Evolutionary conservation across 495 filamentous ascomycete species (phyloP), one percentile per base, ranked within the genome.

Genomic region (Aspergillus affinis): DNA sequence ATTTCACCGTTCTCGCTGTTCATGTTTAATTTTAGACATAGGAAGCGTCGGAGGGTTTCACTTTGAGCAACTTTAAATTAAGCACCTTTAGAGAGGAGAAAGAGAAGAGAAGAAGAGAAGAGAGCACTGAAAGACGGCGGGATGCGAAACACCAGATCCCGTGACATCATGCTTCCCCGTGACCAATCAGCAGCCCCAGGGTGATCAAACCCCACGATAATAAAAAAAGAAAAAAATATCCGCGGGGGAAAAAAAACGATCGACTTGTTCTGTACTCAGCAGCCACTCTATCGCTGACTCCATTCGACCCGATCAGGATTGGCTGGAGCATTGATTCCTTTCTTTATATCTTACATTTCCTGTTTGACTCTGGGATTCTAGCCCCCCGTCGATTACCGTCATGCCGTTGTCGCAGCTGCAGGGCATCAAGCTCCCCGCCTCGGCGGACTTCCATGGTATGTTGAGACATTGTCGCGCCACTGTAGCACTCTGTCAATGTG

Each of bases 371-470:
- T 17, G 32, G 29, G 9, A 30, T 6, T 17, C 30, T 48, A 17
- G 17, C 29, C 19, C 10, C 58, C 47, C 64, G 29, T 10, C 23
- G 48, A 41, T 41, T 57, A 61, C 61, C 63, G 58, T 17, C 56
- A 78, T 78, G 76, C 65, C 76, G 51, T 62, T 78, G 48, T 73
- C 73, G 9, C 71, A 77, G 55, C 52, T 78, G 41, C 72, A 77
- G 57, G 74, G 76, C 49, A 66, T 72, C 46, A 78, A 86, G 75
- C 80, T 93, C 64, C 88, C 89, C 57, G 82, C 90, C 32, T 83
- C 90, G 51, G 89, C 91, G 48, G 87, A 89, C 63, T 81, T 88
- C 49, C 86, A 90, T 61, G 81, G 84, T 80, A 70, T 61, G 77
- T 65, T 45, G 7, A 59, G 81, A 57, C 83, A 59, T 50, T 50